phyloP scores from a whole-genome alignment of 441 rosid genomes.

The Brassica balearica region DNA sequence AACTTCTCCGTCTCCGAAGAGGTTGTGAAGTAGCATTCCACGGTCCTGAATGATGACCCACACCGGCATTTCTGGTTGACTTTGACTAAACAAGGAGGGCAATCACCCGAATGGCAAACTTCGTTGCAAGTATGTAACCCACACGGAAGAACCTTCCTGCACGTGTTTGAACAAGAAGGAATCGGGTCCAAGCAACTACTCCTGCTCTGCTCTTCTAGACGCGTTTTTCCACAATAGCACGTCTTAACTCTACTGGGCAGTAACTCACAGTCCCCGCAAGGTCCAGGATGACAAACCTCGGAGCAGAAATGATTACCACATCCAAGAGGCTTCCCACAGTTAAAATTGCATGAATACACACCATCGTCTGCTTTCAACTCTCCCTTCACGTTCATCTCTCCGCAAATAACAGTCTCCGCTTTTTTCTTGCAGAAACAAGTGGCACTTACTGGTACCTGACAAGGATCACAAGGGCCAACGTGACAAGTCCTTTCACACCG shows the following conservation, averaged over 20 bases:
- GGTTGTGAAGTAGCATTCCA: conserved; percentile 75
- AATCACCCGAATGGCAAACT: conserved; percentile 82
- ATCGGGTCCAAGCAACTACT: conserved; percentile 88
- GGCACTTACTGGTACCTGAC: conserved; percentile 72
- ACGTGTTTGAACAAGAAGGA: conserved; percentile 70
- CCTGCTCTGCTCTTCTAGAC: conserved; percentile 68
- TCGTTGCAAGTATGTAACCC: conserved; percentile 73
- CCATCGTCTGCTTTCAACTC: conserved; percentile 77
- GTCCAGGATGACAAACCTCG: conserved; percentile 86
- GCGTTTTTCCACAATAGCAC: conserved; percentile 88
- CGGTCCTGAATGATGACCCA: conserved; percentile 75
- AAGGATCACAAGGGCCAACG: conserved; percentile 86
- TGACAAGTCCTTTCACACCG: conserved; percentile 77
- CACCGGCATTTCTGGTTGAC: conserved; percentile 89
- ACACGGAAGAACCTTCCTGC: conserved; percentile 83
- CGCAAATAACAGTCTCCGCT: conserved; percentile 76
- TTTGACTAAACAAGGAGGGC: conserved; percentile 71
- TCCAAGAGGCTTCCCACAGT: conserved; percentile 67
- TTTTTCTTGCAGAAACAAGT: conserved; percentile 89
- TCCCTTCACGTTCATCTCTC: conserved; percentile 86
- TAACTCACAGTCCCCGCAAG: conserved; percentile 80
- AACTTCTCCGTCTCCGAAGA: conserved; percentile 58
- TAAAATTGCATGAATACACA: conserved; percentile 72
- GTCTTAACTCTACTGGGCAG: conserved; percentile 75
- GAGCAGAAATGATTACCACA: conserved; percentile 81